Evolutionary conservation across 176 grass and related monocot species (phyloP), one percentile per base, ranked within the genome.

Genomic region (Tillandsia fasciculata): DNA sequence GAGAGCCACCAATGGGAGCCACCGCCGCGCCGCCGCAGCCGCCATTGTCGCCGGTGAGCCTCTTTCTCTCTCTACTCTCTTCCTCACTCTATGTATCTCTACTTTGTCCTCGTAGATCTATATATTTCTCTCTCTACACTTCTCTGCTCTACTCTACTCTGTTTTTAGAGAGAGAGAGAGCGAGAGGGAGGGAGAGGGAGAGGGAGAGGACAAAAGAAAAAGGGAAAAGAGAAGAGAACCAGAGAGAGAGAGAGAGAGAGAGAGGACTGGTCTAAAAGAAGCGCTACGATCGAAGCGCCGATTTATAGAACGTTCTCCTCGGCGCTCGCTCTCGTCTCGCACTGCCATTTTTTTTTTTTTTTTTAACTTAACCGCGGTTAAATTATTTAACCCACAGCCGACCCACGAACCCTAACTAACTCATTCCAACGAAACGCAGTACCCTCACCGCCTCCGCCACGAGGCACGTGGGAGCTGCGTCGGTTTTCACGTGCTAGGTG

Each of bases 291-390:
- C 26, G 50, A 67, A 66, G 10, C 15, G 73, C 64, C 73, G 56
- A 42, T 76, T 75, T 67, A 61, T 66, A 66, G 50, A 66, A 49
- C 11, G 22, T 56, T 56, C 48, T 74, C 33, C 12, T 11, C 52
- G 9, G 12, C 18, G 11, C 47, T 10, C n/a, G n/a, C 18, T 6
- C 53, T 11, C n/a, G 9, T 6, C 53, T 11, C n/a, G 9, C 51
- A n/a, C 28, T 56, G 24, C 24, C 50, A 58, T 4, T 10, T 63
- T 26, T 14, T 51, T 24, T 13, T 26, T 24, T 9, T 51, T 20
- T 18, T 63, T 20, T 10, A 48, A 66, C 64, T 67, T 67, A 66
- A 76, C 64, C 73, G 8, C 73, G 51, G 50, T 67, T 76, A 76
- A 54, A 9, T 52, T 26, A 26, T 67, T 76, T 67, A 54, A 3